A percentile compares a stretch with the other conserved stretches of the same genome.
These are phyloP conservation scores for Aspergillus glaucus DNA, from an alignment of 2,329 filamentous ascomycete species.

Conservation along the genomic window DNA sequence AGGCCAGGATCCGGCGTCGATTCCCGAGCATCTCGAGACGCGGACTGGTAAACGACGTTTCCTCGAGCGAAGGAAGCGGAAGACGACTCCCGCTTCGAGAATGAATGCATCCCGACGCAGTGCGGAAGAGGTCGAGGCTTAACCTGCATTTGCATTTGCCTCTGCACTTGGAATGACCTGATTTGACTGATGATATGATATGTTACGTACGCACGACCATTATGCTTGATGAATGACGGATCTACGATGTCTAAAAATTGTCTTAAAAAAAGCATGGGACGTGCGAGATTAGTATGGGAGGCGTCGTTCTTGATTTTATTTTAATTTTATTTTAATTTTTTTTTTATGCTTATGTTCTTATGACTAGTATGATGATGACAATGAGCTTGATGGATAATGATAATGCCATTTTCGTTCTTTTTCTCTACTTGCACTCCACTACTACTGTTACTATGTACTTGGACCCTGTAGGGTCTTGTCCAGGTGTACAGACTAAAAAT, in stretches of 20 bases:
- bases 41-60: conserved; percentile 76
- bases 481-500: not conserved
- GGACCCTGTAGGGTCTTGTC: no score
- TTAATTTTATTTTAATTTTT: no score
- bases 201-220: not conserved
- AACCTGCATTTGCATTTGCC: not conserved
- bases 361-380: no score
- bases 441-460: not conserved
- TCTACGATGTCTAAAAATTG: no score
- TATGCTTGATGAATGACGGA: not conserved
- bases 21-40: conserved; percentile 83
- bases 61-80: conserved; percentile 44
- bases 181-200: no score
- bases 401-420: not conserved
- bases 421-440: not conserved
- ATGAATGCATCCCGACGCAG: conserved; percentile 24
- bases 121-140: conserved; percentile 34
- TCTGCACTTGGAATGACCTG: no score
- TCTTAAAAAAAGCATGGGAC: no score
- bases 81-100: conserved; percentile 3
- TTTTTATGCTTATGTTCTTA: no score
- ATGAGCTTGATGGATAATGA: not conserved
- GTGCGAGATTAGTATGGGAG: no score
- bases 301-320: no score
- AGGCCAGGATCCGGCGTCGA: conserved; percentile 66